Evolutionary conservation across 2,329 filamentous ascomycete species (phyloP), one percentile per base, ranked within the genome.

Genomic region (Pseudopyrenochaeta lycopersici): DNA sequence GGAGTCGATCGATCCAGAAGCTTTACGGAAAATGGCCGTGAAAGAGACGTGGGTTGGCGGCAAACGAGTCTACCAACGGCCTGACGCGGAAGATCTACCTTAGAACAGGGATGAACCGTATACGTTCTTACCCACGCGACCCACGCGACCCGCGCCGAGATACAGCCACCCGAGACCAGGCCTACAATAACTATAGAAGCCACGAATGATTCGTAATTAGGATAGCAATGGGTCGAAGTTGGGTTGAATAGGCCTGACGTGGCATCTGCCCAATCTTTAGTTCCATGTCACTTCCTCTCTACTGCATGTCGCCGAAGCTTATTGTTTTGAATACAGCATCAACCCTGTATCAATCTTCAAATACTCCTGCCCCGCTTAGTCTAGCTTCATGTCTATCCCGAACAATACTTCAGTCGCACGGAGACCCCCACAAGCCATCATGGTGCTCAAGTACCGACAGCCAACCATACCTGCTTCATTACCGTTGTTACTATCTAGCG

Each of bases 41-140:
- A 79, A 76, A 56, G 88, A 90, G 77, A 90, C 88, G 0, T 91
- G 88, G 88, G 82, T 90, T 31, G 86, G 77, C 2, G 88, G 88
- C 0, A 75, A 70, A 50, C 68, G 60, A 49, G 77, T 78, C 4
- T 79, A 74, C 51, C 63, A 48, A 49, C 62, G 70, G 10, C 49
- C 62, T 20, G 58, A 46, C 1, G 47, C 56, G 27, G 56, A 51
- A 41, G 30, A 54, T 48, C 45, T 50, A 45, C 46, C 55, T 21
- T 57, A 33, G 33, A 43, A 46, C 32, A 36, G 7, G 41, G 14
- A 21, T 27, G 32, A 20, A 20, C 23, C 23, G 27, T n/a, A 45
- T 12, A 7, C 11, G 42, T 6, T n/a, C 4, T 18, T 6, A 39
- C 29, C 39, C 20, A 51, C 7, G 38, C 43, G 18, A 31, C 20